Conservation (phyloP, 768 basidiomycete species). For the Leccinum broughii region DNA sequence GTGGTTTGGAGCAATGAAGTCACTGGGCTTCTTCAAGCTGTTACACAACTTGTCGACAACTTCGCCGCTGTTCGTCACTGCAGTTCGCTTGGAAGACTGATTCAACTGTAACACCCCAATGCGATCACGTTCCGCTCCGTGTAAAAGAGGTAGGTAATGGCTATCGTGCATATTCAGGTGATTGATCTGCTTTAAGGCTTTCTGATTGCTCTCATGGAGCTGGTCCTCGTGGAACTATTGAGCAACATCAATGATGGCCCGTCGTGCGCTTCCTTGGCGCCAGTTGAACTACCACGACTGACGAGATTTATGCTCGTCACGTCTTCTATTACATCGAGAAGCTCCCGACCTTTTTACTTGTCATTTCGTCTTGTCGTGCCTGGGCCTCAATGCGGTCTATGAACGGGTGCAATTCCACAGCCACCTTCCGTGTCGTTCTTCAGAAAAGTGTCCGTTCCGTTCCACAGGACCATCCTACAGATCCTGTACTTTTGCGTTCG, state of each 20-base stretch:
- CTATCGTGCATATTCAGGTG: background rate
- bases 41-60: conserved; percentile 59
- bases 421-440: conserved; percentile 74
- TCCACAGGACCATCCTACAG: conserved; percentile 80
- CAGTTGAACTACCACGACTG: too few relatives aligned
- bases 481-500: conserved; percentile 76
- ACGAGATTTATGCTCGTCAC: conserved; percentile 57
- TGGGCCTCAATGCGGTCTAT: conserved; percentile 69
- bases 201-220: conserved; percentile 69
- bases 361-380: conserved; percentile 63
- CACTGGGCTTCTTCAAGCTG: conserved; percentile 53
- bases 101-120: conserved; percentile 72
- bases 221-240: conserved; percentile 64
- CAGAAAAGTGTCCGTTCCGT: conserved; percentile 60
- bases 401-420: conserved; percentile 66
- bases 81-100: conserved; percentile 65
- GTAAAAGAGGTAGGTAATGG: conserved; percentile 58
- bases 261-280: too few relatives aligned
- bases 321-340: conserved; percentile 77
- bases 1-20: conserved; percentile 57
- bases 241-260: too few relatives aligned
- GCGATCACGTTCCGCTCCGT: conserved; percentile 79
- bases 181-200: conserved; percentile 52
- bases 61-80: conserved; percentile 76
- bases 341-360: conserved; percentile 73